Evolutionary conservation across 2,329 filamentous ascomycete genomes (phyloP).

Genomic region (Neospermospora avenae): DNA sequence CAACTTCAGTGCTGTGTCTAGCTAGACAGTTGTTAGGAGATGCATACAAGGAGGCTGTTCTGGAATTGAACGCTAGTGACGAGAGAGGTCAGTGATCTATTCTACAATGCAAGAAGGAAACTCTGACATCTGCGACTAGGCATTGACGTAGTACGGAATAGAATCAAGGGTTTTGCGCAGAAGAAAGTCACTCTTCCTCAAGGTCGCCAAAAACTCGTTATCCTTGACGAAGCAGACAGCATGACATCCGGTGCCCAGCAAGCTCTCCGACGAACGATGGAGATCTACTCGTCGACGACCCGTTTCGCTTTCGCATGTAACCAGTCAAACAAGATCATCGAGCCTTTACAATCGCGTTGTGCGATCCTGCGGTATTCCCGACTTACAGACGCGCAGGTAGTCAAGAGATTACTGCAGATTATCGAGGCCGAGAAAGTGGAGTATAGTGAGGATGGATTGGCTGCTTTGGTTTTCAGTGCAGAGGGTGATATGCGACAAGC

Average conservation of each 20-base stretch:
- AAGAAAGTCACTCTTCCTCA: slow-evolving; percentile 95
- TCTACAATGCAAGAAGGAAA: not conserved
- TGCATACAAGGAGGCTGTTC: slow-evolving; percentile 93
- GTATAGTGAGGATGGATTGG: slow-evolving; percentile 88
- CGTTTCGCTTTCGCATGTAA: slow-evolving; percentile 98
- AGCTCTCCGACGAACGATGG: slow-evolving; percentile 92
- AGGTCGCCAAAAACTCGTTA: slow-evolving; percentile 92
- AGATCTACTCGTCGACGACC: slow-evolving; percentile 96
- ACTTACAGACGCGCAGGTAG: slow-evolving; percentile 87
- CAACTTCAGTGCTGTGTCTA: slow-evolving; percentile 89
- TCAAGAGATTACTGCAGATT: slow-evolving; percentile 87
- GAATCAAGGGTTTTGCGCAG: slow-evolving; percentile 97
- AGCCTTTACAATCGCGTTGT: slow-evolving; percentile 95
- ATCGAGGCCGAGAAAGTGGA: slow-evolving; percentile 88
- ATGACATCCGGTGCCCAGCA: slow-evolving; percentile 98
- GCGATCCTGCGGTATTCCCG: slow-evolving; percentile 93
- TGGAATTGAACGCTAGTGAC: slow-evolving; percentile 95
- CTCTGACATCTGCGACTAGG: slow-evolving; percentile 45
- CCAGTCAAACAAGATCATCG: slow-evolving; percentile 98
- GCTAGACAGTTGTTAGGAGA: slow-evolving; percentile 89
- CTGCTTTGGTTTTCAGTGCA: slow-evolving; percentile 93
- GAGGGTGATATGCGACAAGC: slow-evolving; percentile 99
- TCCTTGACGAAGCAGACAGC: slow-evolving; percentile 95
- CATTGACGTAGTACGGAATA: slow-evolving; percentile 94
- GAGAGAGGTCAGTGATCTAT: slow-evolving; percentile 64